Evolutionary conservation across 352 stramenopile species (phyloP).

Genomic region (Phytophthora melonis): DNA sequence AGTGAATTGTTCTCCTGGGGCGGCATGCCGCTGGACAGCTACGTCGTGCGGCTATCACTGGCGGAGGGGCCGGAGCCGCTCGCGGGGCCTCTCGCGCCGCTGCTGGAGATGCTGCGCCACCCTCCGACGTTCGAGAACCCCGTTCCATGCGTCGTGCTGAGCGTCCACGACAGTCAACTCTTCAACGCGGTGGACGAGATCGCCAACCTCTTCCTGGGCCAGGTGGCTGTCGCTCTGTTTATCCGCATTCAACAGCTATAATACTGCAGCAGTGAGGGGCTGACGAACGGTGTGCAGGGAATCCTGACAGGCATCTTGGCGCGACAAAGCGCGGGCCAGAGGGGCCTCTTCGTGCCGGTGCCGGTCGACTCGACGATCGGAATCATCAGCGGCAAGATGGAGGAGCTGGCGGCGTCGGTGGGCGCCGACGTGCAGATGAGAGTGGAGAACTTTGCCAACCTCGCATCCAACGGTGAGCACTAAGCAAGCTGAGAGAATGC

Average conservation of each 20-base stretch:
- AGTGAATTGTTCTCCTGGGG: background rate
- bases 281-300: background rate
- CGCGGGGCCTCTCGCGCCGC: slow-evolving; percentile 29
- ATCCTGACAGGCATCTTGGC: slow-evolving; percentile 17
- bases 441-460: slow-evolving; percentile 13
- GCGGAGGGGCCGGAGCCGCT: background rate
- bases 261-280: too few relatives aligned
- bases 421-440: slow-evolving; percentile 10
- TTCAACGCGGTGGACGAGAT: slow-evolving; percentile 50
- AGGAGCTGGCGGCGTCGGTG: slow-evolving; percentile 6
- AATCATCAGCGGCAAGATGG: slow-evolving; percentile 18
- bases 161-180: slow-evolving; percentile 21
- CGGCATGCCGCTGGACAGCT: slow-evolving; percentile 20
- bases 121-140: slow-evolving; percentile 2
- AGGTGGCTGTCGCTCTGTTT: slow-evolving; percentile 19
- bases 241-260: too few relatives aligned
- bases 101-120: slow-evolving; percentile 33
- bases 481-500: background rate
- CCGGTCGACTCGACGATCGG: slow-evolving; percentile 12
- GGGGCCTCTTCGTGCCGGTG: slow-evolving; percentile 23
- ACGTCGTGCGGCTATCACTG: slow-evolving; percentile 34
- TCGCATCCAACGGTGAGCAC: slow-evolving; percentile 7
- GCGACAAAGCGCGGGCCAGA: background rate
- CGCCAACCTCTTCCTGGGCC: slow-evolving; percentile 31
- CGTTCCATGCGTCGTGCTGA: slow-evolving; percentile 17